phyloP scores from a whole-genome alignment of 192 early-diverging fungal genomes.

The Dispira parvispora region DNA sequence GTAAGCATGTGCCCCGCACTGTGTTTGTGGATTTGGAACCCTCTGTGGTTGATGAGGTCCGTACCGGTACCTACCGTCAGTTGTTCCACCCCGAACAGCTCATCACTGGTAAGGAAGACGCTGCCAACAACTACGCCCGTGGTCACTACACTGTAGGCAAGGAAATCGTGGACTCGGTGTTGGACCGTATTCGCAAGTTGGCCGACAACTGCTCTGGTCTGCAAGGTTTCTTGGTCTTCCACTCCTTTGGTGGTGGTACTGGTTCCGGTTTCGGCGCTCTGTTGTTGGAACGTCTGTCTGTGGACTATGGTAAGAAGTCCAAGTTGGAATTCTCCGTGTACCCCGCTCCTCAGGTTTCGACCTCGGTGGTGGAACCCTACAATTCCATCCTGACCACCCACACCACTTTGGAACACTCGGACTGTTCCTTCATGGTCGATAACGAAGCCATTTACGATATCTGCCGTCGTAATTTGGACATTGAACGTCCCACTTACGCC shows the following conservation, averaged over 20 bases:
- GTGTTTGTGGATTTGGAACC: constrained; percentile 97
- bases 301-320: constrained; percentile 99
- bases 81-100: constrained; percentile 91
- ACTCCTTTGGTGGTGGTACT: constrained; percentile 98
- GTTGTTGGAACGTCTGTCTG: constrained; percentile 93
- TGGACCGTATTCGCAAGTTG: constrained; percentile 94
- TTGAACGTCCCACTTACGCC: constrained; percentile 90
- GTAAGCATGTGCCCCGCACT: constrained; percentile 98
- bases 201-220: constrained; percentile 97
- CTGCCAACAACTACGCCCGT: constrained; percentile 99
- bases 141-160: constrained; percentile 99
- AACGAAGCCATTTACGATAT: constrained; percentile 99
- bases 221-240: constrained; percentile 99
- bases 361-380: constrained; percentile 94
- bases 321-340: constrained; percentile 99
- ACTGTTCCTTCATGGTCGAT: constrained; percentile 99
- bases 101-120: constrained; percentile 99
- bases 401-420: constrained; percentile 96
- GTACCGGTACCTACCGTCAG: constrained; percentile 94
- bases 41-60: constrained; percentile 96
- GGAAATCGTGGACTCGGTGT: constrained; percentile 90
- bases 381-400: constrained; percentile 99
- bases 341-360: constrained; percentile 94
- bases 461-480: constrained; percentile 94
- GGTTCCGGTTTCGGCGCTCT: constrained; percentile 98